Evolutionary conservation across 1,284 basidiomycete genomes (phyloP), one percentile per base, ranked within the genome.

Genomic region (Puccinia novopanici): DNA sequence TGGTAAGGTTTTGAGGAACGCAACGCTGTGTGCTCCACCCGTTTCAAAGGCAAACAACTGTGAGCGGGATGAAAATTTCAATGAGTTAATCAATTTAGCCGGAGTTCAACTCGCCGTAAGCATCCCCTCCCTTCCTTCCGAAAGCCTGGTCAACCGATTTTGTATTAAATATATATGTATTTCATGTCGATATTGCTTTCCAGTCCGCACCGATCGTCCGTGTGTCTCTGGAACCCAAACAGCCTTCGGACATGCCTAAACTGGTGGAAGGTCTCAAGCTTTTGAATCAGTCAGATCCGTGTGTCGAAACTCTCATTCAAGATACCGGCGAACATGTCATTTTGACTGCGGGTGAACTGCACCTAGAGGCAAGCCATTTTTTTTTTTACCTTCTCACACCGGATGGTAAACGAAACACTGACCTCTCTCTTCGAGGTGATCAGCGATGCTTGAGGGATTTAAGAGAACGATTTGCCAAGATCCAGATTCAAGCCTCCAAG

Each of bases 281-380:
- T 45, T 90, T 99, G 42, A 93, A 93, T 84, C 95, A 98, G 86
- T 92, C 95, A 5, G 97, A 99, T 87, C 96, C 97, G 0, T 99
- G 95, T 84, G 96, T 97, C 22, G 94, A 99, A 86, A 95, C 93
- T 0, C 92, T 98, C 85, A 93, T 98, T 82, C 96, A 99, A 86
- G 91, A 94, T 84, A 98, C 95, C 0, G 97, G 97, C 57, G 97
- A 99, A 86, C 93, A 98, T 86, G 97, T 99, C 78, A 98, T 99
- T 83, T 87, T 98, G 82, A 93, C 94, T 9, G 97, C 97, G 0
- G 97, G 97, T 77, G 97, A 99, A 85, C 87, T 99, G 79, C 97
- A 99, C 86, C 88, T 99, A 30, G 96, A 99, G 90, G 94, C 93
- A 55, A 80, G 87, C 81, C 34, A 4, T 2, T 65, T 52, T 4